Base-by-base conservation (phyloP, 1,284 basidiomycete genomes). In the Sanguinoderma infundibulare region DNA sequence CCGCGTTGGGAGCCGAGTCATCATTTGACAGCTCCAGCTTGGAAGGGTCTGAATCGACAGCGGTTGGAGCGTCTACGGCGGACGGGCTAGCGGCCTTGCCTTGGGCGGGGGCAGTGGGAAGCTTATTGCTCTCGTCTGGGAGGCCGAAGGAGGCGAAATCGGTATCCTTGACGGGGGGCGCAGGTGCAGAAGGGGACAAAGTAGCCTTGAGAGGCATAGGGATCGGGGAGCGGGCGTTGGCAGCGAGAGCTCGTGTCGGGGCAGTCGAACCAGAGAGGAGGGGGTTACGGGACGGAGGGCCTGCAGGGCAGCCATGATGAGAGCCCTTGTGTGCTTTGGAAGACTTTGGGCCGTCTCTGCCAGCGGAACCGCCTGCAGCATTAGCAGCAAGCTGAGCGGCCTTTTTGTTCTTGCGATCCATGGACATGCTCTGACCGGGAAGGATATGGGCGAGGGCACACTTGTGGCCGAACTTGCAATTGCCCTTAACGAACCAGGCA, bases 371-470 rank as follows among this genome's bases (percentile, higher is more conserved):
- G 36, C 81, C 80, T 12, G 80, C 83, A 26, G 86, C 75, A 8
- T 73, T 75, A 6, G 82, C 78, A 26, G 86, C 90, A 44, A 86
- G 80, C 72, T 98, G 96, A 0, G 95, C 95, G 10, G 94, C 92
- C 72, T 97, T 95, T 83, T 98, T 98, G 80, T 99, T 98, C 83
- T 98, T 97, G 67, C 96, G 83, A 75, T 99, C 97, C 94, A 98
- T 98, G 12, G 91, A 87, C 87, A 96, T 89, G 67, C 86, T 91
- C 78, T 98, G 96, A 5, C 96, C 97, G 3, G 96, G 96, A 3
- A 97, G 83, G 56, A 98, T 84, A 73, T 98, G 97, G 1, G 96
- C 96, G 35, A 96, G 85, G 4, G 95, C 95, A 69, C 96, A 98
- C 74, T 98, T 98, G 82, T 98, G 96, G 9, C 92, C 96, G 72